Percentiles rank a stretch among this genome's conserved stretches.
Conservation (phyloP, 1,139 yeast genomes). For the Blastobotrys aristatus region DNA sequence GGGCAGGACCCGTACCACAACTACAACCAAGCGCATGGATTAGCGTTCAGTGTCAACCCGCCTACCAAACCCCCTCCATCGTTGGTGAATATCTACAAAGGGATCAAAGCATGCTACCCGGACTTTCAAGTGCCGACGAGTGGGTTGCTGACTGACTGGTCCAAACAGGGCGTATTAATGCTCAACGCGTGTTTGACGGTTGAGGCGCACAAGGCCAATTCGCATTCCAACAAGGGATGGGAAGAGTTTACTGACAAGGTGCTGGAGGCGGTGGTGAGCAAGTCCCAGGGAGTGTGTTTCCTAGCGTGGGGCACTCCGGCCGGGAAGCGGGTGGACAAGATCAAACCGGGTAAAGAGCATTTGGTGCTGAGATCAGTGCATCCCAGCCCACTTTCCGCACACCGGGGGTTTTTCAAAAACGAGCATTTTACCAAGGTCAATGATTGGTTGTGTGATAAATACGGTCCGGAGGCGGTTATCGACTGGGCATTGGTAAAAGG, state of each 20-base stretch:
- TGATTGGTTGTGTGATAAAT: conserved; percentile 55
- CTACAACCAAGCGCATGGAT: conserved; percentile 88
- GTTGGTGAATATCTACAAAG: conserved; percentile 78
- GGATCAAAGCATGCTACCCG: conserved; percentile 66
- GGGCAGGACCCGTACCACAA: conserved; percentile 99
- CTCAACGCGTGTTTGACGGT: conserved; percentile 89
- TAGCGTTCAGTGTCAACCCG: conserved; percentile 85
- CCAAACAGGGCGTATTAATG: conserved; percentile 79
- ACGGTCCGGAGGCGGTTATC: conserved; percentile 45
- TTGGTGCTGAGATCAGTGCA: conserved; percentile 70
- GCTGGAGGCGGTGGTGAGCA: conserved; percentile 44
- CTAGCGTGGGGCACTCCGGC: conserved; percentile 98
- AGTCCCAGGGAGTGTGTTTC: conserved; percentile 57
- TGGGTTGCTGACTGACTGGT: conserved; percentile 82
- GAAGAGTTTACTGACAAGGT: conserved; percentile 78
- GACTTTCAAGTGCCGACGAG: conserved; percentile 54
- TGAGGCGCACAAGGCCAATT: conserved; percentile 87
- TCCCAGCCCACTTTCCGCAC: conserved; percentile 92
- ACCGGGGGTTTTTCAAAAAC: conserved; percentile 74
- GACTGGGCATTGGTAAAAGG: conserved; percentile 62
- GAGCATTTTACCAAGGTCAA: conserved; percentile 68
- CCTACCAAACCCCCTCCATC: conserved; percentile 92
- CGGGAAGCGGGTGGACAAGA: conserved; percentile 55
- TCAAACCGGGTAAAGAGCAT: conserved; percentile 35
- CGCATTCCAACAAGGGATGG: conserved; percentile 93